Evolutionary conservation across 2,329 filamentous ascomycete genomes (phyloP), one percentile per base, ranked within the genome.

Genomic region (Pseudogymnoascus sp.): DNA sequence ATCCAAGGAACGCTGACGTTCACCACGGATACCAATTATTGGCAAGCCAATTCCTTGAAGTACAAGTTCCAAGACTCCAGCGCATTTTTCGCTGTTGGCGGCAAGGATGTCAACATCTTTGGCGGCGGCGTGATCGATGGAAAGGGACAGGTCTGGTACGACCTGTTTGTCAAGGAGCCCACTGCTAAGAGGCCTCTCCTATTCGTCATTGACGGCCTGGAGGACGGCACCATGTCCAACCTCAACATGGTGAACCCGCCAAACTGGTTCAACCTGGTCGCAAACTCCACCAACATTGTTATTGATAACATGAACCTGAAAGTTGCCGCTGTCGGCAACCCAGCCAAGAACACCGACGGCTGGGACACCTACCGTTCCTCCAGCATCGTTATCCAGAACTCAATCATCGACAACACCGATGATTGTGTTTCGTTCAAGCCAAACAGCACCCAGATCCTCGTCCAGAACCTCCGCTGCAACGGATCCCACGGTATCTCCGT

Each of bases 361-460:
- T 85, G 83, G 83, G 83, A 87, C 67, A 87, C 82, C 0, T 87
- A 88, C 71, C 82, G 85, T 6, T 84, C 82, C 11, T 76, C 79
- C 23, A 81, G 83, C 61, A 79, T 90, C 37, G 82, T 87, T 0
- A 89, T 90, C 37, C 86, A 90, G 70, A 84, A 90, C 71, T 88
- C 84, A 0, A 74, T 82, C 25, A 82, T 86, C 67, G 79, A 83
- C 72, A 89, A 89, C 68, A 85, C 84, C 37, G 87, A 90, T 71
- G 85, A 91, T 72, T 90, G 88, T 66, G 85, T 90, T 11, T 86
- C 86, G 0, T 90, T 90, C 80, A 90, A 90, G 75, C 87, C 87
- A 16, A 90, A 90, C 73, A 86, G 82, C 69, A 90, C 86, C 48
- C 81, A 89, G 67, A 83, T 90, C 6, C 73, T 90, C 3, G 82